Percentiles rank a stretch among this genome's conserved stretches.
Evolutionary conservation across 257 asterid genomes (phyloP).

Genomic region (Lithospermum erythrorhizon): DNA sequence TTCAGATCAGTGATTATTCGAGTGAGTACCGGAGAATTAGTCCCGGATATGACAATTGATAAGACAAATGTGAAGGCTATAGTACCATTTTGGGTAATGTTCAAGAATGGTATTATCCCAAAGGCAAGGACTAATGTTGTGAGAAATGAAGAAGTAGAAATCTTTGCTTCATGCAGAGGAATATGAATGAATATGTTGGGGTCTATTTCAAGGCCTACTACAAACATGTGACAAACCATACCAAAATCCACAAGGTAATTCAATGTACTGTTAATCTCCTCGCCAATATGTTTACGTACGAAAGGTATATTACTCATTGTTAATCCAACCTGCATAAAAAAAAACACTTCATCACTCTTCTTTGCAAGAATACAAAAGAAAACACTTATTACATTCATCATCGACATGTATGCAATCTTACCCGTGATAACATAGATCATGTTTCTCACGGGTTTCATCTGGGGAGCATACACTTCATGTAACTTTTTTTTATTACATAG

Average conservation of each 20-base stretch:
- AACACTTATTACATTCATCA: too few relatives aligned
- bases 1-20: constrained; percentile 69
- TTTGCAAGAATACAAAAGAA: too few relatives aligned
- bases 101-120: constrained; percentile 33
- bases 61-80: constrained; percentile 53
- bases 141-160: constrained; percentile 58
- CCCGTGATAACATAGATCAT: too few relatives aligned
- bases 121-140: constrained; percentile 55
- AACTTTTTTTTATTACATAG: too few relatives aligned
- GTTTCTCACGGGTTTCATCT: too few relatives aligned
- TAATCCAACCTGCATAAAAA: constrained; percentile 57
- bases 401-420: too few relatives aligned
- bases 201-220: constrained; percentile 71
- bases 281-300: constrained; percentile 24
- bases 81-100: constrained; percentile 20
- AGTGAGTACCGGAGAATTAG: constrained; percentile 61
- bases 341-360: too few relatives aligned
- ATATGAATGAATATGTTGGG: constrained; percentile 62
- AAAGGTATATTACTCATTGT: constrained; percentile 47
- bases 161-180: constrained; percentile 63
- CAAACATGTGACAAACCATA: constrained; percentile 88
- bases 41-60: constrained; percentile 48
- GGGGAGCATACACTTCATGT: too few relatives aligned
- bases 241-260: constrained; percentile 69
- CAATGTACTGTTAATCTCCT: constrained; percentile 40